Evolutionary conservation across 2,329 filamentous ascomycete genomes (phyloP).

Genomic region (Chaetomium sp.): DNA sequence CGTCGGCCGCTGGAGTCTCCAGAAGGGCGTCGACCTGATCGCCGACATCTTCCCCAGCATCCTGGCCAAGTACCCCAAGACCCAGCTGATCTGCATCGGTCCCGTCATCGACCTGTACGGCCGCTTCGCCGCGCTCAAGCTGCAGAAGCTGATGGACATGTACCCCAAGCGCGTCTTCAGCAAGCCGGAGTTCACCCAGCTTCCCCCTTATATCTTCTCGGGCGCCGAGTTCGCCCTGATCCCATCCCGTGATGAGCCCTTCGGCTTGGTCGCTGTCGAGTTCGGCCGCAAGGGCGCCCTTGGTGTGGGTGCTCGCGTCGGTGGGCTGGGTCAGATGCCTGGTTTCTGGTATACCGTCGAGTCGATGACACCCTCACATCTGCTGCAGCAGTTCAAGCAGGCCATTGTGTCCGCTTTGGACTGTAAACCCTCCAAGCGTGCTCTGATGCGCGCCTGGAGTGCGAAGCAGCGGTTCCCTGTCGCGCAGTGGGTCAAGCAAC

Average conservation of each 20-base stretch:
- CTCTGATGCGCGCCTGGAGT: slow-evolving; percentile 58
- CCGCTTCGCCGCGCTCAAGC: slow-evolving; percentile 60
- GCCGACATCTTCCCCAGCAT: slow-evolving; percentile 60
- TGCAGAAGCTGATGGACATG: slow-evolving; percentile 56
- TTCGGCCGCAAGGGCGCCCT: slow-evolving; percentile 63
- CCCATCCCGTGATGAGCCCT: slow-evolving; percentile 62
- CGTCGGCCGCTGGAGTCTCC: slow-evolving; percentile 62
- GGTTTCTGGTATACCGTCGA: slow-evolving; percentile 67
- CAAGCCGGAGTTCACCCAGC: slow-evolving; percentile 60
- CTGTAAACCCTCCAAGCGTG: slow-evolving; percentile 49
- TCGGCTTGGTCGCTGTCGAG: slow-evolving; percentile 62
- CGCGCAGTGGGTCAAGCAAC: slow-evolving; percentile 58
- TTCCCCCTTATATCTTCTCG: slow-evolving; percentile 61
- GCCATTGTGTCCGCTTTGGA: slow-evolving; percentile 56
- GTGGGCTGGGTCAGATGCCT: slow-evolving; percentile 63
- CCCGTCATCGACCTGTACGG: slow-evolving; percentile 63
- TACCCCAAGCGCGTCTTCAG: slow-evolving; percentile 61
- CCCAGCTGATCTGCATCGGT: slow-evolving; percentile 57
- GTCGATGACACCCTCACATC: slow-evolving; percentile 55
- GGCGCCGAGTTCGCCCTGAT: slow-evolving; percentile 64
- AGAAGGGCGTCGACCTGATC: slow-evolving; percentile 63
- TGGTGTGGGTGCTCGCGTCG: slow-evolving; percentile 59
- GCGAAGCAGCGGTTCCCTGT: slow-evolving; percentile 62
- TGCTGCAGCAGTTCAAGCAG: slow-evolving; percentile 58
- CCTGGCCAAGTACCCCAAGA: slow-evolving; percentile 52